These are phyloP conservation scores for Solidago caesia DNA, from an alignment of 129 eudicot species.

Conservation along the genomic window DNA sequence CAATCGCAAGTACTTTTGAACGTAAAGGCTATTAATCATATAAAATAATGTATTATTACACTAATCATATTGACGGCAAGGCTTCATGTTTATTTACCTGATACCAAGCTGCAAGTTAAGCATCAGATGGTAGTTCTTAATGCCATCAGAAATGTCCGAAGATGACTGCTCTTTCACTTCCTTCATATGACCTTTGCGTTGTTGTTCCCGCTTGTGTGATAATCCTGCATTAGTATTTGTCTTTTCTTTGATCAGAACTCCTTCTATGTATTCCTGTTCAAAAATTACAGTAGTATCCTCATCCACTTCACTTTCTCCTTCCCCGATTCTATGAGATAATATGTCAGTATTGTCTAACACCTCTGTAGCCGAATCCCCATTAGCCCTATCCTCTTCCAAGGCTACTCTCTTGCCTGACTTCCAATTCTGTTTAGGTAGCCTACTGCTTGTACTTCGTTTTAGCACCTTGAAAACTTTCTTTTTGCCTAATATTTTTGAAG, in stretches of 20 bases:
- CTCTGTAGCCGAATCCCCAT: conserved; percentile 24
- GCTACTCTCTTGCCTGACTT: conserved; percentile 37
- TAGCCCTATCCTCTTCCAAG: conserved; percentile 35
- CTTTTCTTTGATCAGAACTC: conserved; percentile 69
- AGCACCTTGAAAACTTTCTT: conserved; percentile 16
- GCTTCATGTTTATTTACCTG: conserved; percentile 44
- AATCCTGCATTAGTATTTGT: conserved; percentile 34
- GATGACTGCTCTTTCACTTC: conserved; percentile 54
- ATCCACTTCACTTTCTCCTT: conserved; percentile 37
- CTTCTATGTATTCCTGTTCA: conserved; percentile 79
- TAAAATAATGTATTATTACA: not conserved
- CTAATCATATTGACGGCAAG: not conserved
- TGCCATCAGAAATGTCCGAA: conserved; percentile 45
- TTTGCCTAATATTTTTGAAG: conserved; percentile 28
- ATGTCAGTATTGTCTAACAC: conserved; percentile 21
- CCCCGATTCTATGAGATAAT: conserved; percentile 31
- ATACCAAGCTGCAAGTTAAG: conserved; percentile 89
- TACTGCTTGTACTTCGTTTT: conserved; percentile 41
- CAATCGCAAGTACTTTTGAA: not conserved
- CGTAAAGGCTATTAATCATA: not conserved
- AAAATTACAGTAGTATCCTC: conserved; percentile 40
- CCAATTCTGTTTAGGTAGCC: conserved; percentile 48
- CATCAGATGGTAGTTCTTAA: conserved; percentile 70
- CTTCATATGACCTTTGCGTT: conserved; percentile 43
- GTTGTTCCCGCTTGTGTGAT: conserved; percentile 40